Conservation (phyloP, 306 rosid genomes). For the Vachellia pachyceras region DNA sequence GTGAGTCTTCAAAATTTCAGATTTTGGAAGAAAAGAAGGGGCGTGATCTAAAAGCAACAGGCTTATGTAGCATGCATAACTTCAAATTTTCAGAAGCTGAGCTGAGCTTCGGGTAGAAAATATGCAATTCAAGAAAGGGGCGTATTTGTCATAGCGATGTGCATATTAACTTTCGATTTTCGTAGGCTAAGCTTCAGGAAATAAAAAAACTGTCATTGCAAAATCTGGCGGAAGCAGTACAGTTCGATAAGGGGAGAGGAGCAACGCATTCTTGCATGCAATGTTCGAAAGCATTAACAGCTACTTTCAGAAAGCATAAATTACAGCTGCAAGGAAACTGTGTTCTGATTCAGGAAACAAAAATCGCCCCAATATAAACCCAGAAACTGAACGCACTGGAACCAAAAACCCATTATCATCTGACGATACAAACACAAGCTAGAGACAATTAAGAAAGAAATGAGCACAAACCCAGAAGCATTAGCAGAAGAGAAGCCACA, state of each 20-base stretch:
- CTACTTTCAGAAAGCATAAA: not conserved
- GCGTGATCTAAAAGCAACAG: not conserved
- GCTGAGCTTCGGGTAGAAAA: conserved; percentile 1
- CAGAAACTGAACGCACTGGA: not conserved
- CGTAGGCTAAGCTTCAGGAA: not conserved
- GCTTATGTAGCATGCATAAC: not conserved
- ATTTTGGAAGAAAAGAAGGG: not conserved
- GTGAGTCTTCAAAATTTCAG: not conserved
- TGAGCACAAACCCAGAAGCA: conserved; percentile 72
- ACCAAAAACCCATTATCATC: not conserved
- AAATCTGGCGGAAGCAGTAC: conserved; percentile 1
- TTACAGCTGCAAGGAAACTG: conserved; percentile 28
- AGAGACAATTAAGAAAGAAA: conserved; percentile 15
- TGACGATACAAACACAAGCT: not conserved
- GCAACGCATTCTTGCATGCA: conserved; percentile 49
- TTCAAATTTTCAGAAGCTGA: not conserved
- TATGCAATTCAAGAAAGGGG: no score
- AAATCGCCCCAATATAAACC: conserved; percentile 2
- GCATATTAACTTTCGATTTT: not conserved
- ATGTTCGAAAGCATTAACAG: conserved; percentile 12
- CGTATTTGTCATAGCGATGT: no score
- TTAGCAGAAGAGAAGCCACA: conserved; percentile 53
- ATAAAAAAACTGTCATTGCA: conserved; percentile 3
- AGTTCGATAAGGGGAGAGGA: not conserved
- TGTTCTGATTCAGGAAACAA: not conserved